Base-by-base conservation (phyloP, 2,329 filamentous ascomycete species). In the Ophiostoma himal-ulmi region DNA sequence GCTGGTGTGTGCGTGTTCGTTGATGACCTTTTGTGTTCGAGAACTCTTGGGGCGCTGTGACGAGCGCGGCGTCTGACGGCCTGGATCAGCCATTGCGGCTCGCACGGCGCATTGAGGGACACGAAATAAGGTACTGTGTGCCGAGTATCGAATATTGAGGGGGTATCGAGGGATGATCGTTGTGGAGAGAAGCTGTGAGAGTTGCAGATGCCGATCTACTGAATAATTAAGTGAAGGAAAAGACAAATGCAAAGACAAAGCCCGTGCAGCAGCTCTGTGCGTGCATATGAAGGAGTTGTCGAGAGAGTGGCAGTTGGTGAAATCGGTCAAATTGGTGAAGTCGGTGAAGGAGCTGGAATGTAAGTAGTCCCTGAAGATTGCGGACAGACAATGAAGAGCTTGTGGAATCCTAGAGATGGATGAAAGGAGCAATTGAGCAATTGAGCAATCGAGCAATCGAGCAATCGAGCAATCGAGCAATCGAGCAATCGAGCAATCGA, bases 21-120 rank as follows among this genome's bases (percentile, higher is more conserved):
- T n/a, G 66, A 68, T 11, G 22, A 8, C 37, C 48, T 84, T 86
- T 74, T 87, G 85, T 8, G 85, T 83, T 72, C 84, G 83, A 68
- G 85, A 76, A 66, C 82, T 81, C 77, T 83, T 83, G 70, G 80
- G 79, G 72, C 80, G 82, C 20, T 65, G 62, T 72, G 80, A 78
- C 72, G 81, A 80, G 73, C 77, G 77, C 69, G 78, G 75, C 70
- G 72, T 75, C 73, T 74, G 76, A 75, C 77, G 76, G 76, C 73
- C 75, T 70, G 74, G 75, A 75, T 84, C 82, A 79, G 82, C 78
- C 82, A 84, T 84, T 75, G 75, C 78, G 73, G 71, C 54, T 68
- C 74, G 73, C 73, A 71, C 74, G 75, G 73, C 73, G 73, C 76
- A 78, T 77, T 72, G 65, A 67, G 37, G 37, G 60, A 64, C 22